These are phyloP conservation scores for Pythium volutum DNA, from an alignment of 352 stramenopile genomes.

Conservation along the genomic window DNA sequence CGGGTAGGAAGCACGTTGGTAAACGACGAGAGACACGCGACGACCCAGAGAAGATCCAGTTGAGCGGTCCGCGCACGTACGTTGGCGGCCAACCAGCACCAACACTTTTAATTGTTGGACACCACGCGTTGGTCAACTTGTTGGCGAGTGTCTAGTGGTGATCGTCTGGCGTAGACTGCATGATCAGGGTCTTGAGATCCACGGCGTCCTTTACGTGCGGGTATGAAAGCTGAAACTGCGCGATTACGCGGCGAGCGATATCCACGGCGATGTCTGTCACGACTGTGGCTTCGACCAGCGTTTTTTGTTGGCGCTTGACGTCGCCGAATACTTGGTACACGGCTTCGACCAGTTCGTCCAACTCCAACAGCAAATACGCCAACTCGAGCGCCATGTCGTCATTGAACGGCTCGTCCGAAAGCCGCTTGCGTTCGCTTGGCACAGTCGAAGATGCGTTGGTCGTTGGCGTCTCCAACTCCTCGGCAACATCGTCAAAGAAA, in stretches of 20 bases:
- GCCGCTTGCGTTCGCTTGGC: not conserved
- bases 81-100: not conserved
- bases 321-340: conserved; percentile 6
- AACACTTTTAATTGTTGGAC: not conserved
- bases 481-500: not conserved
- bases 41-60: too few relatives aligned
- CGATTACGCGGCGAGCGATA: not conserved
- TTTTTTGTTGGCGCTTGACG: conserved; percentile 8
- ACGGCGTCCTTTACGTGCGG: not conserved
- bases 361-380: not conserved
- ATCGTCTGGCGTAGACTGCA: not conserved
- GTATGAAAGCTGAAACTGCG: not conserved
- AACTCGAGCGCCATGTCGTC: not conserved
- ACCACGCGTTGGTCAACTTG: not conserved
- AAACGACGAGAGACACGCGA: too few relatives aligned
- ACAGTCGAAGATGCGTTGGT: not conserved
- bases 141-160: too few relatives aligned
- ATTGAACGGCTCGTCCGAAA: not conserved
- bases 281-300: not conserved
- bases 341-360: conserved; percentile 1
- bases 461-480: not conserved
- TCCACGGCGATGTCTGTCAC: not conserved
- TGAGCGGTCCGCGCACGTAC: too few relatives aligned
- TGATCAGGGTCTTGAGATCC: not conserved
- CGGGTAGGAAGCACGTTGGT: too few relatives aligned